phyloP scores from a whole-genome alignment of 1,139 yeast genomes.

The Sugiyamaella grinbergsii region DNA sequence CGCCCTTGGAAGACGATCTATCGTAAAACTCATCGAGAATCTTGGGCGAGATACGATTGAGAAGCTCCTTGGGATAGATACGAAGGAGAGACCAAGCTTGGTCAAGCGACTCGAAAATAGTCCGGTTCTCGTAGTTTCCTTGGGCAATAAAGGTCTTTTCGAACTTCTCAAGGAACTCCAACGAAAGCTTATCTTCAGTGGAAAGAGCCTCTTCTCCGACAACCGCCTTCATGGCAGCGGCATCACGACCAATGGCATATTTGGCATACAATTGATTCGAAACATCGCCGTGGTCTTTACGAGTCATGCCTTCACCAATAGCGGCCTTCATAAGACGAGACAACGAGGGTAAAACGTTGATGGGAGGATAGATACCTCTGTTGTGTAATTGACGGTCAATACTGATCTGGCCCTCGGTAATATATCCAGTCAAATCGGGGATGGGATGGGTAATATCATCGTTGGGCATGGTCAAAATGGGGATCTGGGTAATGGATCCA shows the following conservation, averaged over 20 bases:
- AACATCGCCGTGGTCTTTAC: slow-evolving; percentile 99
- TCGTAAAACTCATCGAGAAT: slow-evolving; percentile 93
- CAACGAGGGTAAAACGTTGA: slow-evolving; percentile 93
- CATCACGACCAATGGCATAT: slow-evolving; percentile 99
- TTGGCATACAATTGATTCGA: slow-evolving; percentile 98
- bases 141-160: slow-evolving; percentile 94
- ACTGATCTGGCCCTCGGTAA: slow-evolving; percentile 97
- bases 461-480: slow-evolving; percentile 98
- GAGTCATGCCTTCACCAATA: slow-evolving; percentile 99
- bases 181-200: slow-evolving; percentile 93
- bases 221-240: slow-evolving; percentile 99
- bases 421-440: slow-evolving; percentile 99
- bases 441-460: slow-evolving; percentile 99
- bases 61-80: slow-evolving; percentile 97
- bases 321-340: slow-evolving; percentile 99
- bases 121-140: slow-evolving; percentile 95
- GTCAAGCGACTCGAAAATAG: slow-evolving; percentile 91
- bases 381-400: slow-evolving; percentile 95
- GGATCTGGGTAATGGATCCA: slow-evolving; percentile 98
- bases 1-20: slow-evolving; percentile 53
- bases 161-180: slow-evolving; percentile 96
- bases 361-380: slow-evolving; percentile 98
- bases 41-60: slow-evolving; percentile 98
- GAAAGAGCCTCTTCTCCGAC: slow-evolving; percentile 99
- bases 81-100: slow-evolving; percentile 98